Conservation (phyloP, 2,329 filamentous ascomycete species). For the Pezicula rhizophila region DNA sequence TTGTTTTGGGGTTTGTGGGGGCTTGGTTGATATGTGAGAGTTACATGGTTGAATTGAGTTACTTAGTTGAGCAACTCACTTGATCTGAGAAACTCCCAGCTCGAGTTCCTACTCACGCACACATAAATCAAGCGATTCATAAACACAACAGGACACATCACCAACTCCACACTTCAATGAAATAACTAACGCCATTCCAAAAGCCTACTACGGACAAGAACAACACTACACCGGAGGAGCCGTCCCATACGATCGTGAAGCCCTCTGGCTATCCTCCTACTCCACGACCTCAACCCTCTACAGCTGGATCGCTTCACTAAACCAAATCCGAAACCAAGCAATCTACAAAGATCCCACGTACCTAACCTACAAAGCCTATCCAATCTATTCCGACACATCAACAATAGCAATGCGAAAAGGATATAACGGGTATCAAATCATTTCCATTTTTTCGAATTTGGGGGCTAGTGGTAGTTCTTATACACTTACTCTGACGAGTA, state of each 20-base stretch:
- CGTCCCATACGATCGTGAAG: slow-evolving; percentile 38
- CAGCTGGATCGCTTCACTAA: slow-evolving; percentile 27
- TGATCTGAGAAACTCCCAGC: too few species aligned
- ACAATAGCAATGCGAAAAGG: slow-evolving; percentile 26
- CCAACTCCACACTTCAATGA: too few species aligned
- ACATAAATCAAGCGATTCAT: too few species aligned
- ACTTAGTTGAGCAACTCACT: too few species aligned
- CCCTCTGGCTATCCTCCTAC: slow-evolving; percentile 37
- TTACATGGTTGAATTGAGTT: too few species aligned
- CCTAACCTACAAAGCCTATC: slow-evolving; percentile 20
- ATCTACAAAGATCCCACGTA: slow-evolving; percentile 18
- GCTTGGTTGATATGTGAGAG: too few species aligned
- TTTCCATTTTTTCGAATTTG: slow-evolving; percentile 34
- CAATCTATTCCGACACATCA: slow-evolving; percentile 18
- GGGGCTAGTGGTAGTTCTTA: slow-evolving; percentile 29
- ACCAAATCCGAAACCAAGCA: slow-evolving; percentile 22
- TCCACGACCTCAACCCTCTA: slow-evolving; percentile 33
- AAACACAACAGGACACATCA: too few species aligned
- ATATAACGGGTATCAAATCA: slow-evolving; percentile 13
- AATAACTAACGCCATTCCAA: too few species aligned
- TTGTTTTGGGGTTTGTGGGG: too few species aligned
- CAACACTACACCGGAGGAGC: slow-evolving; percentile 37
- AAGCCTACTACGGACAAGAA: slow-evolving; percentile 47
- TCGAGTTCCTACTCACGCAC: too few species aligned
- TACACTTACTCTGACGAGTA: slow-evolving; percentile 28